These are phyloP conservation scores for Candida hungchunana DNA, from an alignment of 805 yeast genomes.

Conservation along the genomic window DNA sequence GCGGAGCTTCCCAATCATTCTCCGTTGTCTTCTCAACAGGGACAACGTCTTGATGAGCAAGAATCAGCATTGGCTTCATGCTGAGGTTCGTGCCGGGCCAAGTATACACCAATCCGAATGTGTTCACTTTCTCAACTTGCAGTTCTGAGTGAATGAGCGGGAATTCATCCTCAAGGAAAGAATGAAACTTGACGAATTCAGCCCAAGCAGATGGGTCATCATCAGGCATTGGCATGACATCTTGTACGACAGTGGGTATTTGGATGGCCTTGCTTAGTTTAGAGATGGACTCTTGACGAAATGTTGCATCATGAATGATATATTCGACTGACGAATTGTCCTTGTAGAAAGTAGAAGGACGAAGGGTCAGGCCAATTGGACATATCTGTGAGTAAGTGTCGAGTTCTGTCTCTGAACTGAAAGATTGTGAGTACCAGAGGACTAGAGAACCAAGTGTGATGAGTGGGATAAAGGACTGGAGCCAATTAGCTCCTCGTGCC, in stretches of 20 bases:
- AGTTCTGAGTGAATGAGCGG: constrained; percentile 47
- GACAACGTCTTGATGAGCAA: constrained; percentile 80
- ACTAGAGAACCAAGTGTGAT: too few relatives aligned
- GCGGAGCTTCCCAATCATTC: constrained; percentile 58
- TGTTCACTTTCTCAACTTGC: constrained; percentile 50
- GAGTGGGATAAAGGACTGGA: too few relatives aligned
- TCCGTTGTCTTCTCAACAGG: constrained; percentile 62
- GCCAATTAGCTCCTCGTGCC: too few relatives aligned
- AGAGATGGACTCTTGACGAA: constrained; percentile 33
- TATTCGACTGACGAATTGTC: constrained; percentile 27
- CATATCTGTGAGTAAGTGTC: too few relatives aligned
- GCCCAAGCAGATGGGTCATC: constrained; percentile 32
- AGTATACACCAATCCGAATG: constrained; percentile 58
- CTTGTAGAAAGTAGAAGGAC: constrained; percentile 9
- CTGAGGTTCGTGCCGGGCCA: constrained; percentile 49
- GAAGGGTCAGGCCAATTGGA: too few relatives aligned
- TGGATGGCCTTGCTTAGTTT: constrained; percentile 47
- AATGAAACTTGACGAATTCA: constrained; percentile 38
- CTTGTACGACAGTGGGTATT: constrained; percentile 38
- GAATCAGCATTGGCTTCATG: constrained; percentile 60
- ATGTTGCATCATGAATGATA: constrained; percentile 33
- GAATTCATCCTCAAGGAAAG: constrained; percentile 47
- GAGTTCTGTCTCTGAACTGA: too few relatives aligned
- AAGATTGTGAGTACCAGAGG: too few relatives aligned
- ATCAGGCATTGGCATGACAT: constrained; percentile 10